Evolutionary conservation across 1,284 basidiomycete species (phyloP).

Genomic region (Ustanciosporium gigantosporum): DNA sequence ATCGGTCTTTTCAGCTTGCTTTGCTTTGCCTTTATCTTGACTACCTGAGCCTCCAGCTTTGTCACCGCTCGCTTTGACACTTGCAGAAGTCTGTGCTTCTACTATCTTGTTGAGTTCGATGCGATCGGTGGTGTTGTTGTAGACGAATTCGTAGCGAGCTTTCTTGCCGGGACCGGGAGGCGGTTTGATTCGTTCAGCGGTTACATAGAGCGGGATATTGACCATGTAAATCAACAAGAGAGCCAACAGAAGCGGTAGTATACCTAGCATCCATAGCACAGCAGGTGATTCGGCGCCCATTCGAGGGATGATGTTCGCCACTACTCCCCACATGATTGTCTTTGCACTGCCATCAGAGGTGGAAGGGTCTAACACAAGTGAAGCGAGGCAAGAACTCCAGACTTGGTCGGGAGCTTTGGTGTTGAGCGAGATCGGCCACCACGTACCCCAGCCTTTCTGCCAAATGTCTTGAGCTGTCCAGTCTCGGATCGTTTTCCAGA

Average conservation of each 20-base stretch:
- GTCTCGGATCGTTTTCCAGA: conserved; percentile 26
- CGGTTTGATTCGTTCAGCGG: background rate
- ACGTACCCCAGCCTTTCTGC: conserved; percentile 1
- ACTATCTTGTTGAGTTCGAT: background rate
- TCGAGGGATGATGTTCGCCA: background rate
- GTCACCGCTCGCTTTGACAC: too few relatives aligned
- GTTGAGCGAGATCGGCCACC: too few relatives aligned
- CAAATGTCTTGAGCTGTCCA: conserved; percentile 10
- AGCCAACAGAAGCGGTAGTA: conserved; percentile 14
- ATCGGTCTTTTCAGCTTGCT: too few relatives aligned
- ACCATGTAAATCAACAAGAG: conserved; percentile 1
- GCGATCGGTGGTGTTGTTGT: background rate
- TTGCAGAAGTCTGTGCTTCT: too few relatives aligned
- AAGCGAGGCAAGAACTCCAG: background rate
- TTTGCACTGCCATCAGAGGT: too few relatives aligned
- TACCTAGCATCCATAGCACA: conserved; percentile 21
- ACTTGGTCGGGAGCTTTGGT: background rate
- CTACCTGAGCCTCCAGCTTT: too few relatives aligned
- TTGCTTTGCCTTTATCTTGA: too few relatives aligned
- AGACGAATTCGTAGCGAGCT: conserved; percentile 1
- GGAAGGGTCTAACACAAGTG: background rate
- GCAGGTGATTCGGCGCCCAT: conserved; percentile 10
- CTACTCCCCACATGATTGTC: background rate
- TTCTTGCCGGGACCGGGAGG: background rate
- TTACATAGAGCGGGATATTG: background rate